These are phyloP conservation scores for Zymoseptoria passerinii DNA, from an alignment of 2,329 filamentous ascomycete species.

Conservation along the genomic window DNA sequence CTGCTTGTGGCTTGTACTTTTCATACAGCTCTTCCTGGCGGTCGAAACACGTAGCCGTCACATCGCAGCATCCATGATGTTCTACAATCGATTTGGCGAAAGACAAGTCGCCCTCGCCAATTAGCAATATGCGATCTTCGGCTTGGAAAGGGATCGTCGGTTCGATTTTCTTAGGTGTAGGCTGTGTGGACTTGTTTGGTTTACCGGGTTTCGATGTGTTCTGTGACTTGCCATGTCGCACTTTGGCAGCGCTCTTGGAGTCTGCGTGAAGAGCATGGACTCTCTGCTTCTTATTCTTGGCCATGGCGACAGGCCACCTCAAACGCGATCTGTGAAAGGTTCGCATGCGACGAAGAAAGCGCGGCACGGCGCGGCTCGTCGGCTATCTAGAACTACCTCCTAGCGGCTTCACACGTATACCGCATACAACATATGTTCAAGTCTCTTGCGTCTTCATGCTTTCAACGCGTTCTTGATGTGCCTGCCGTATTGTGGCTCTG, in stretches of 20 bases:
- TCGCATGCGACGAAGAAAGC: not conserved
- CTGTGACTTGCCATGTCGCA: not conserved
- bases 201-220: slow-evolving; percentile 2
- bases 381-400: no score
- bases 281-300: slow-evolving; percentile 23
- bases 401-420: no score
- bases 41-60: slow-evolving; percentile 65
- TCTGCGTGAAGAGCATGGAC: slow-evolving; percentile 3
- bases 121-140: slow-evolving; percentile 61
- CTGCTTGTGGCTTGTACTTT: slow-evolving; percentile 62
- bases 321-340: not conserved
- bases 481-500: no score
- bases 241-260: slow-evolving; percentile 5
- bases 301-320: slow-evolving; percentile 8
- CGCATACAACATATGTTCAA: no score
- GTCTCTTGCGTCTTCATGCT: no score
- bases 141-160: slow-evolving; percentile 60
- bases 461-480: no score
- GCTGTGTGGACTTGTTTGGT: slow-evolving; percentile 2
- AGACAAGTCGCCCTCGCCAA: slow-evolving; percentile 74
- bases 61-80: slow-evolving; percentile 56
- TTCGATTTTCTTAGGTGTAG: slow-evolving; percentile 22
- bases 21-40: slow-evolving; percentile 48
- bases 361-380: not conserved
- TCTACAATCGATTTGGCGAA: slow-evolving; percentile 60